Evolutionary conservation across 1,284 basidiomycete species (phyloP).

Genomic region (Inonotus hispidus): DNA sequence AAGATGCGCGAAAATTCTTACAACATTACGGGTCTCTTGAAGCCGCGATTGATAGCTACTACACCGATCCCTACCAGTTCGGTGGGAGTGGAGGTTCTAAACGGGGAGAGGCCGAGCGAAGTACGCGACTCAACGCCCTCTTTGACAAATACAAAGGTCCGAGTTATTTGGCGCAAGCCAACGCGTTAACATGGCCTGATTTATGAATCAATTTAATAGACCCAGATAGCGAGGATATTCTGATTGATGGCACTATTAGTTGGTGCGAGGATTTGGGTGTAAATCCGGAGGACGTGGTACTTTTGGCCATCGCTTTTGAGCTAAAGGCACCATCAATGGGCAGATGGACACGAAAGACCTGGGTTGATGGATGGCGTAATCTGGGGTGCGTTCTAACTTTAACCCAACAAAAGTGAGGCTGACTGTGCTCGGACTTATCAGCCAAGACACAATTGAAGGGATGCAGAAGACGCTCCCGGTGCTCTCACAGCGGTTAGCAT

Average conservation of each 20-base stretch:
- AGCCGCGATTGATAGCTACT: slow-evolving; percentile 72
- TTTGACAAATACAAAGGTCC: slow-evolving; percentile 81
- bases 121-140: slow-evolving; percentile 45
- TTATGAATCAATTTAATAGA: slow-evolving; percentile 33
- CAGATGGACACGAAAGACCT: slow-evolving; percentile 71
- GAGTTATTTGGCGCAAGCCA: slow-evolving; percentile 12
- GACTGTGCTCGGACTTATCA: slow-evolving; percentile 26
- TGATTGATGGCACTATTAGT: slow-evolving; percentile 69
- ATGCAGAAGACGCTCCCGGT: slow-evolving; percentile 60
- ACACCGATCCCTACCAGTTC: slow-evolving; percentile 42
- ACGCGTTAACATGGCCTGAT: neutral
- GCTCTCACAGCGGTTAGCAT: slow-evolving; percentile 59
- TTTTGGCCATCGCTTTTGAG: slow-evolving; percentile 74
- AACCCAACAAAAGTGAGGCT: neutral
- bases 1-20: slow-evolving; percentile 69
- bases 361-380: slow-evolving; percentile 77
- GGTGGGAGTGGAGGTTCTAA: slow-evolving; percentile 33
- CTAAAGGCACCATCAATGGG: slow-evolving; percentile 71
- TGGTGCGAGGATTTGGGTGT: slow-evolving; percentile 65
- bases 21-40: slow-evolving; percentile 71
- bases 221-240: slow-evolving; percentile 52
- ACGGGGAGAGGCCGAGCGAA: slow-evolving; percentile 9
- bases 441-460: slow-evolving; percentile 64
- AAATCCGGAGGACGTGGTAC: slow-evolving; percentile 70
- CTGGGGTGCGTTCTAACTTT: slow-evolving; percentile 47